These are phyloP conservation scores for Termitomyces sp. DNA, from an alignment of 768 basidiomycete genomes.

Conservation along the genomic window DNA sequence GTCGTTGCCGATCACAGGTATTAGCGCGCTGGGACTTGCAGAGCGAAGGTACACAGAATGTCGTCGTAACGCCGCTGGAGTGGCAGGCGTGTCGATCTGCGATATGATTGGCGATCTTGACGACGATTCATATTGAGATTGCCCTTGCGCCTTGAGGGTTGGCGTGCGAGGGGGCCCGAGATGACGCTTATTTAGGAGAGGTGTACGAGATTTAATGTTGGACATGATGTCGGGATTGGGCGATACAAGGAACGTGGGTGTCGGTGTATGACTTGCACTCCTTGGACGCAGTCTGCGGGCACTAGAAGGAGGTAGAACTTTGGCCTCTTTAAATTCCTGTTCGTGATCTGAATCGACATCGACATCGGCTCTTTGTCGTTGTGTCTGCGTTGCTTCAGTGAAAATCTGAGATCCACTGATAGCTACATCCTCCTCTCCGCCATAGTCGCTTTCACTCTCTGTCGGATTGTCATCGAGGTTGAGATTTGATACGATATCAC, in stretches of 20 bases:
- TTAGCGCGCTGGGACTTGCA: slow-evolving; percentile 8
- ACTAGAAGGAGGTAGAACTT: background rate
- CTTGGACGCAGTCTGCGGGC: slow-evolving; percentile 22
- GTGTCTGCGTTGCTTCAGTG: background rate
- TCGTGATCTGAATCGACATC: slow-evolving; percentile 27
- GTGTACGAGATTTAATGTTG: slow-evolving; percentile 6
- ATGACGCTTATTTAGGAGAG: slow-evolving; percentile 5
- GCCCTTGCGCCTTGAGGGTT: background rate
- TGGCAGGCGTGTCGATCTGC: slow-evolving; percentile 15
- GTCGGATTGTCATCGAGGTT: slow-evolving; percentile 9
- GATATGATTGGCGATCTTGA: slow-evolving; percentile 33
- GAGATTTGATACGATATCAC: slow-evolving; percentile 36
- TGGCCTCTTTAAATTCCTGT: background rate
- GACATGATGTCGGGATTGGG: slow-evolving; percentile 17
- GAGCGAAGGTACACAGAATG: slow-evolving; percentile 29
- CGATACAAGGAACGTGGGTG: slow-evolving; percentile 20
- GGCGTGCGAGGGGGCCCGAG: slow-evolving; percentile 12
- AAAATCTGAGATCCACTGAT: slow-evolving; percentile 30
- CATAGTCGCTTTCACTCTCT: slow-evolving; percentile 30
- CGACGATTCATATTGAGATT: slow-evolving; percentile 11
- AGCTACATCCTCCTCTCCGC: slow-evolving; percentile 34
- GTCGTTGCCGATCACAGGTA: background rate
- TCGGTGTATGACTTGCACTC: slow-evolving; percentile 25
- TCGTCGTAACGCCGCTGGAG: slow-evolving; percentile 25
- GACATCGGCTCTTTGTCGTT: slow-evolving; percentile 22